A percentile compares a stretch with the other conserved stretches of the same genome.
Evolutionary conservation across 805 yeast species (phyloP).

Genomic region (Saccharomyces mikatae): DNA sequence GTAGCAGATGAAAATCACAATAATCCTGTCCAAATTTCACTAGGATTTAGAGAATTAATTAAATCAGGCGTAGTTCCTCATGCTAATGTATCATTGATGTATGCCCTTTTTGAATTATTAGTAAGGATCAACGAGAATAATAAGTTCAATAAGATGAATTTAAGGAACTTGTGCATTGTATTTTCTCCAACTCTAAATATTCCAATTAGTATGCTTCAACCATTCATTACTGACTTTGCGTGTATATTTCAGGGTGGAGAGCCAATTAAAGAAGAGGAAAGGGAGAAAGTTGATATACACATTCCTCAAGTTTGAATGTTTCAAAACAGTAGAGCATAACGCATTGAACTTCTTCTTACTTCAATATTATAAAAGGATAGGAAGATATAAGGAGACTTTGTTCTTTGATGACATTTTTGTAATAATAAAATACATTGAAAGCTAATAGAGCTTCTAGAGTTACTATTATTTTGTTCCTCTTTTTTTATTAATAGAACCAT

Average conservation of each 20-base stretch:
- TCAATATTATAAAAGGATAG: background rate
- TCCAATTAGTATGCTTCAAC: constrained; percentile 50
- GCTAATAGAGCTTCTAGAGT: background rate
- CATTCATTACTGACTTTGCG: constrained; percentile 53
- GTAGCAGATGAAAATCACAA: constrained; percentile 29
- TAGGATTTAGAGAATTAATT: constrained; percentile 31
- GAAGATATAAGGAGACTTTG: constrained; percentile 14
- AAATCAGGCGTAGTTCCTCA: constrained; percentile 35
- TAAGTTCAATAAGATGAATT: constrained; percentile 71
- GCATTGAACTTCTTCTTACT: background rate
- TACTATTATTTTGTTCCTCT: background rate
- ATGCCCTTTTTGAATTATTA: constrained; percentile 59
- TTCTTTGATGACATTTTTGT: background rate
- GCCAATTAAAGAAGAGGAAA: constrained; percentile 33
- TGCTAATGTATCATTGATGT: constrained; percentile 52
- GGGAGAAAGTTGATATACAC: constrained; percentile 45
- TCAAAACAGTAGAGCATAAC: background rate
- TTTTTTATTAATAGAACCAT: background rate
- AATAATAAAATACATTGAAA: background rate
- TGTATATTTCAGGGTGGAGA: constrained; percentile 50
- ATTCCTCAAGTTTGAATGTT: constrained; percentile 36
- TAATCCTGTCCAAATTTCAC: constrained; percentile 24
- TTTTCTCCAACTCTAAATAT: constrained; percentile 74
- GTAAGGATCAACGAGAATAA: constrained; percentile 53
- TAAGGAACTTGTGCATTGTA: constrained; percentile 70